Base-by-base conservation (phyloP, 257 asterid genomes). In the Sherardia arvensis region DNA sequence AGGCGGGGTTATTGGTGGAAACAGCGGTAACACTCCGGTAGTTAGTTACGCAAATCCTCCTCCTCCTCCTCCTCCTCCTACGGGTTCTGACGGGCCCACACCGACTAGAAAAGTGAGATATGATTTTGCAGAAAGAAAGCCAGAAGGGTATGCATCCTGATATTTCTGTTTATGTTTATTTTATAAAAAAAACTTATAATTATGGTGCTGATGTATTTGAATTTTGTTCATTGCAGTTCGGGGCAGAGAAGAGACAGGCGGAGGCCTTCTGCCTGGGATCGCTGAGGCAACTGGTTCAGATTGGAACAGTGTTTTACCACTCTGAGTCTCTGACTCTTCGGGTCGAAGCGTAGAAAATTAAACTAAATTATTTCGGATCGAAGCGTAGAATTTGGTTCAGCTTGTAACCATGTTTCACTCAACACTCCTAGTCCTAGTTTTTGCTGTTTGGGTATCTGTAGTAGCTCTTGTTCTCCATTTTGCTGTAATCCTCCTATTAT, bases 231-330 rank as follows among this genome's bases (percentile, higher is more conserved):
- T 15, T 72, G 64, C 71, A 71, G 66, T 65, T 79, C 80, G 69
- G 83, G 86, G 73, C 95, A 87, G 59, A 81, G 75, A 74, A 85
- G 98, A 84, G 95, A 89, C 71, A 89, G 96, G 70, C 78, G 97
- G 76, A 84, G 95, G 69, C 95, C 93, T 43, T 88, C 97, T 68
- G 97, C 97, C 63, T 89, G 99, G 99, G 99, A 92, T 76, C 85
- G 87, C 49, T 92, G 66, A 72, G 63, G 10, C 7, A 60, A 29
- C 21, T 10, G 22, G 22, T 36, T 48, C 38, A 7, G 62, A 57
- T 28, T 21, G 59, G 43, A 62, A 22, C 12, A n/a, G 26, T 55
- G 5, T 29, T 43, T 33, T 71, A 40, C 45, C 48, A 23, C 62
- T 45, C 30, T 49, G 14, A 5, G n/a, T n/a, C n/a, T n/a, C n/a